A percentile compares a stretch with the other conserved stretches of the same genome.
Evolutionary conservation across 208 protist genomes (phyloP).

Genomic region (Trypanosoma conorhini): DNA sequence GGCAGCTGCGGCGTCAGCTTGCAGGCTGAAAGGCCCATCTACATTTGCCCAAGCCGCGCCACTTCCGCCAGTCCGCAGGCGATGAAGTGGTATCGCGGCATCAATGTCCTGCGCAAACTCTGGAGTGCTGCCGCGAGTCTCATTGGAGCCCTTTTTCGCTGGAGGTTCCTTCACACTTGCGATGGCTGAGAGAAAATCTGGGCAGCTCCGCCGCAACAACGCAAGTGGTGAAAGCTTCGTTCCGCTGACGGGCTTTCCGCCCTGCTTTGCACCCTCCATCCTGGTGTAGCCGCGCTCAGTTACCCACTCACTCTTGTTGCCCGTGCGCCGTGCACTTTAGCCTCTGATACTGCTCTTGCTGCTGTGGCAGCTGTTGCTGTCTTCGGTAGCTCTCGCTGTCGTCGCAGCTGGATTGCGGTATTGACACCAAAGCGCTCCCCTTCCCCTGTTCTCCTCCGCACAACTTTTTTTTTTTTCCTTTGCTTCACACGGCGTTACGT

Average conservation of each 20-base stretch:
- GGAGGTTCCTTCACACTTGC: neutral
- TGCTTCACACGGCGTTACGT: neutral
- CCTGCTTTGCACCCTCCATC: constrained; percentile 15
- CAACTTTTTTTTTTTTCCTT: neutral
- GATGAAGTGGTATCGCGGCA: neutral
- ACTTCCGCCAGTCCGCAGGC: neutral
- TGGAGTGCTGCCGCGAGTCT: neutral
- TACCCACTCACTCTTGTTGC: neutral
- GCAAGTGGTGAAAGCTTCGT: constrained; percentile 3
- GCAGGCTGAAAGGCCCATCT: neutral
- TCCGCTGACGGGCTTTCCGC: neutral
- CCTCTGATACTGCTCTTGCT: neutral
- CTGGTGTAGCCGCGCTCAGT: neutral
- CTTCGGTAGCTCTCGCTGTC: too few species aligned
- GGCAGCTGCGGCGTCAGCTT: neutral
- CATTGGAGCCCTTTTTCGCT: neutral
- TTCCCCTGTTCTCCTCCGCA: constrained; percentile 2
- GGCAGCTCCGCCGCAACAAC: neutral
- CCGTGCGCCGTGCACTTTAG: neutral
- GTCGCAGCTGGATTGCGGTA: neutral
- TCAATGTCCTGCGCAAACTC: neutral
- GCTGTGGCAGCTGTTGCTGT: neutral
- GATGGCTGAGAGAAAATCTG: constrained; percentile 10
- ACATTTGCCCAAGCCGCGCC: neutral
- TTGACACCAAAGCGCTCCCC: neutral